These are phyloP conservation scores for Cardamine occulta DNA, from an alignment of 345 rosid species.

Conservation along the genomic window DNA sequence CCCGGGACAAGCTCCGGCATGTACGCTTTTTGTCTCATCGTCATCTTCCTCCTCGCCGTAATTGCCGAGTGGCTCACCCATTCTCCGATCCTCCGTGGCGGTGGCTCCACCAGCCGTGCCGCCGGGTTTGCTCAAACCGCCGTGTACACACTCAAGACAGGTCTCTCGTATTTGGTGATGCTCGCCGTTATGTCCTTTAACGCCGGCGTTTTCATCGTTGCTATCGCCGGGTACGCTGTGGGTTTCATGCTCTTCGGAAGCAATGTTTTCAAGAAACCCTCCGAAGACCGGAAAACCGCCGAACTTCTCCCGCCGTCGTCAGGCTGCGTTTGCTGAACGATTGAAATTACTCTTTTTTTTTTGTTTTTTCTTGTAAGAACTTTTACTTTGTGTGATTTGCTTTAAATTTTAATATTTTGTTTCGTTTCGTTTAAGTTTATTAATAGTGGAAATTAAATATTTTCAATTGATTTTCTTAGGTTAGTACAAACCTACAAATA, in stretches of 20 bases:
- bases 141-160: slow-evolving; percentile 56
- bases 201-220: slow-evolving; percentile 70
- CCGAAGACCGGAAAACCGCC: slow-evolving; percentile 37
- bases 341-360: neutral
- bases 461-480: slow-evolving; percentile 5
- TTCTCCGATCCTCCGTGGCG: slow-evolving; percentile 38
- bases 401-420: neutral
- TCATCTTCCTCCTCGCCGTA: slow-evolving; percentile 54
- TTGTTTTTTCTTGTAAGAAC: neutral
- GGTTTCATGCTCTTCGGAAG: slow-evolving; percentile 75
- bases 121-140: slow-evolving; percentile 58
- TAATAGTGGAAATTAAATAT: neutral
- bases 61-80: slow-evolving; percentile 65
- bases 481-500: neutral
- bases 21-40: slow-evolving; percentile 56
- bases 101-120: slow-evolving; percentile 36
- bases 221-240: slow-evolving; percentile 64
- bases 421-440: neutral
- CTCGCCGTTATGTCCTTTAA: slow-evolving; percentile 89
- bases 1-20: slow-evolving; percentile 58
- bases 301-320: slow-evolving; percentile 51
- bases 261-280: slow-evolving; percentile 46
- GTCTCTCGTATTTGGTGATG: slow-evolving; percentile 72
- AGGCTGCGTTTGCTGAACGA: slow-evolving; percentile 35
- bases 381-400: slow-evolving; percentile 8